phyloP scores from a whole-genome alignment of 495 filamentous ascomycete genomes.

The Penicillium desertorum region DNA sequence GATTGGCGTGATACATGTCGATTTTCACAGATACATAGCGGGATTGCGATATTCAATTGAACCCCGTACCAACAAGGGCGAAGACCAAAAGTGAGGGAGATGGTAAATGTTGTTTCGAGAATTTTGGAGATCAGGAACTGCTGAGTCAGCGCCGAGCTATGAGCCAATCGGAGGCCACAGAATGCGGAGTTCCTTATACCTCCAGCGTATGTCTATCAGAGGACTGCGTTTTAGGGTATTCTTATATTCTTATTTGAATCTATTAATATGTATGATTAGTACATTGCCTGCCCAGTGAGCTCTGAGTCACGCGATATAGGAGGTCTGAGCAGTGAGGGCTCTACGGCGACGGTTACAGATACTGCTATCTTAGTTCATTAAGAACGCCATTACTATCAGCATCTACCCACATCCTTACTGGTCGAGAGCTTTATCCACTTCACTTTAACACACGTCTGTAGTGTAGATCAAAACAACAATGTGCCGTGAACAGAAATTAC shows the following conservation, averaged over 20 bases:
- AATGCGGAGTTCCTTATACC: conserved; percentile 10
- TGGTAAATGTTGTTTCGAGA: conserved; percentile 9
- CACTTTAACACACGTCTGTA: too few species aligned
- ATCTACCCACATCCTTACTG: neutral
- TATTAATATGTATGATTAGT: neutral
- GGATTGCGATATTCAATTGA: neutral
- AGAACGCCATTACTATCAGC: neutral
- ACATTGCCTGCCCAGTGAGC: neutral
- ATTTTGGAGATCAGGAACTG: conserved; percentile 10
- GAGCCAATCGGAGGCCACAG: conserved; percentile 8
- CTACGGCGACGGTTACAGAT: neutral
- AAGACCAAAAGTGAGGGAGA: neutral
- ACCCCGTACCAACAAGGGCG: neutral
- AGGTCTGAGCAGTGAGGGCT: neutral
- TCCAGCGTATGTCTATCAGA: neutral
- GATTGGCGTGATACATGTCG: conserved; percentile 42
- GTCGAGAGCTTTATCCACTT: too few species aligned
- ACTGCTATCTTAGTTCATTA: neutral
- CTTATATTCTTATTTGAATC: neutral
- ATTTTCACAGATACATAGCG: conserved; percentile 33
- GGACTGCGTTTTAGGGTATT: neutral
- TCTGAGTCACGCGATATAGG: neutral
- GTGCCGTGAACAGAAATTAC: too few species aligned
- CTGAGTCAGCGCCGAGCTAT: conserved; percentile 7
- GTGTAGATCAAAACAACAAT: too few species aligned